Conservation (phyloP, 352 stramenopile genomes). For the Globisporangium cylindrosporum region DNA sequence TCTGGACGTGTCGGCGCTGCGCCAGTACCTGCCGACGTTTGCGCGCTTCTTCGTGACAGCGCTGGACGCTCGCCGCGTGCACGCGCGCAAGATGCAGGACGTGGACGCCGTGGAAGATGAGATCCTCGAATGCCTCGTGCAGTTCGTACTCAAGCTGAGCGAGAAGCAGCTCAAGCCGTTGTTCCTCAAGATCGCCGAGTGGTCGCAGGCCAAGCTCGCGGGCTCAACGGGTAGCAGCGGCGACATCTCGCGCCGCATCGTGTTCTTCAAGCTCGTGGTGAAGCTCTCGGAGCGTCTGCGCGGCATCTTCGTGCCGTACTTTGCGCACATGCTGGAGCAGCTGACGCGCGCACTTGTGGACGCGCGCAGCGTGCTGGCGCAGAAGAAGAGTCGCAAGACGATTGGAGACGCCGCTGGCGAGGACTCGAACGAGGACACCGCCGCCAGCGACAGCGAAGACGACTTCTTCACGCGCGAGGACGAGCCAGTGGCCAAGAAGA, state of each 20-base stretch:
- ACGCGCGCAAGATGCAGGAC: conserved; percentile 47
- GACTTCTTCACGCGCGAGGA: conserved; percentile 54
- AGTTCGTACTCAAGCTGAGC: conserved; percentile 85
- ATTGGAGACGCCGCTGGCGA: conserved; percentile 18
- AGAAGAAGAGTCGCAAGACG: conserved; percentile 31
- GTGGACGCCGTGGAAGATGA: conserved; percentile 75
- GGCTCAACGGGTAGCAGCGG: conserved; percentile 18
- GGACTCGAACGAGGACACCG: conserved; percentile 31
- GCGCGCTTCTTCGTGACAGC: conserved; percentile 82
- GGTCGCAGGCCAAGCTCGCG: conserved; percentile 47
- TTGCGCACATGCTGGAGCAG: conserved; percentile 68
- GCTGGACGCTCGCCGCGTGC: conserved; percentile 72
- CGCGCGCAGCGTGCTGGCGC: conserved; percentile 44
- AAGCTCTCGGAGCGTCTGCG: conserved; percentile 80
- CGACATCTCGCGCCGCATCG: conserved; percentile 55
- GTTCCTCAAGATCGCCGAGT: conserved; percentile 84
- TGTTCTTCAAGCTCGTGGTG: conserved; percentile 80
- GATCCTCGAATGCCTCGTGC: conserved; percentile 67
- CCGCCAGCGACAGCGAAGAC: conserved; percentile 44
- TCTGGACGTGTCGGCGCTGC: conserved; percentile 50
- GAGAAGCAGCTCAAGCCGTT: conserved; percentile 90
- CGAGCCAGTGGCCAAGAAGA: conserved; percentile 48
- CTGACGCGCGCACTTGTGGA: conserved; percentile 46
- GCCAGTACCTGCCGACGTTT: conserved; percentile 68
- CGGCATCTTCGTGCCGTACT: conserved; percentile 90